Base-by-base conservation (phyloP, 306 rosid species). In the Ceratonia siliqua region DNA sequence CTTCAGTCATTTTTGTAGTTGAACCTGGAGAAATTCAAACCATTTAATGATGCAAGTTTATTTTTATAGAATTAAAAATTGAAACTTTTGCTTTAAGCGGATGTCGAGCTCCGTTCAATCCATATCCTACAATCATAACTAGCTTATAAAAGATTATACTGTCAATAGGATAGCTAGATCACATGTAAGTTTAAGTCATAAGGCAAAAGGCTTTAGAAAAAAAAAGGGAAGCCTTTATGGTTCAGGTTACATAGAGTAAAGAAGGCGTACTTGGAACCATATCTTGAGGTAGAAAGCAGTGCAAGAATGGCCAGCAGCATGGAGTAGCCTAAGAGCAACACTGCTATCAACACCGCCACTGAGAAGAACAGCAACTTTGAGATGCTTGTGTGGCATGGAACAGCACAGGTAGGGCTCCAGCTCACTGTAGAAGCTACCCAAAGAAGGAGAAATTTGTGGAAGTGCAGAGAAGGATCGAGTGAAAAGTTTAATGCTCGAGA, bases 261-360 rank as follows among this genome's bases (percentile, higher is more conserved):
- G 54, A 11, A 1, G 15, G 22, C 75, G 6, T 78, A 91, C 97
- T 83, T 91, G 98, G 80, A 94, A 94, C 97, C 97, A 91, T 43
- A 94, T 94, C 77, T 90, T 91, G 76, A 91, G 96, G 77, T 90
- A 94, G 86, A 91, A 90, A 65, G 96, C 97, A 41, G 90, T 86
- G 81, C 98, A 94, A 35, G 90, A 85, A 73, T 94, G 97, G 4
- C 97, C 96, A 14, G 93, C 93, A 21, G 97, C 93, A 27, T 88
- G 95, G 52, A 90, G 97, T 5, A 94, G 86, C 15, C 90, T 92
- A 77, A 94, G 96, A 45, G 97, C 96, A 36, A 91, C 95, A 74
- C 97, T 91, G 85, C 97, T 94, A 62, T 94, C 97, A 35, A 90
- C 97, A 9, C 96, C 98, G 17, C 97, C 96, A 62, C 96, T 94